These are phyloP conservation scores for Calonectria pseudoturangicola DNA, from an alignment of 2,329 filamentous ascomycete genomes.

Conservation along the genomic window DNA sequence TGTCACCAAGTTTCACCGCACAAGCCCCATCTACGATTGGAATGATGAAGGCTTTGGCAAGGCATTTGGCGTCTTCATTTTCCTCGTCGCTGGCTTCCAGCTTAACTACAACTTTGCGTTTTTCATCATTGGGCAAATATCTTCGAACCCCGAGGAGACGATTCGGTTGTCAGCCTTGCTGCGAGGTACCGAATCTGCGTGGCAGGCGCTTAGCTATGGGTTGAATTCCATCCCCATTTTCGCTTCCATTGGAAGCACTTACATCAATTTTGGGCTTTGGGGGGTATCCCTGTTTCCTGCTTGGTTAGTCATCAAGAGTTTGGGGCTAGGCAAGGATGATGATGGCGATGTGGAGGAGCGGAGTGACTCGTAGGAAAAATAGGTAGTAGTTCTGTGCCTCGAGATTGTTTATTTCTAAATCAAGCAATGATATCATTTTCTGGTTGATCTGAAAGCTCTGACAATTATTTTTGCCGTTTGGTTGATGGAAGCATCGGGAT, in stretches of 20 bases:
- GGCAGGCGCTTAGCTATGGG: slow-evolving; percentile 81
- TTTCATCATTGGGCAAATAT: slow-evolving; percentile 79
- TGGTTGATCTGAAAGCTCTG: no score
- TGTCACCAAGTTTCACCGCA: slow-evolving; percentile 74
- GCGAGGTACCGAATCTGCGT: slow-evolving; percentile 80
- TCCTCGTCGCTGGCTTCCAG: slow-evolving; percentile 80
- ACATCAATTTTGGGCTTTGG: slow-evolving; percentile 81
- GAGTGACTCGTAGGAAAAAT: not conserved
- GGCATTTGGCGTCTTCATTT: slow-evolving; percentile 78
- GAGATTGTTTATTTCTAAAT: not conserved
- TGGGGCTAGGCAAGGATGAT: not conserved
- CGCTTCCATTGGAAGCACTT: slow-evolving; percentile 77
- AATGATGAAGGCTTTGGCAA: slow-evolving; percentile 75
- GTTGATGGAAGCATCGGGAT: not conserved
- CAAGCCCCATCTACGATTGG: slow-evolving; percentile 79
- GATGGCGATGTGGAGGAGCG: slow-evolving; percentile 11
- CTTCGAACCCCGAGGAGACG: slow-evolving; percentile 75
- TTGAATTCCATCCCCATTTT: slow-evolving; percentile 76
- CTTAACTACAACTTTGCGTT: slow-evolving; percentile 83
- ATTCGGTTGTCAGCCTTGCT: slow-evolving; percentile 78
- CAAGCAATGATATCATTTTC: not conserved
- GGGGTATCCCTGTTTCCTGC: slow-evolving; percentile 75
- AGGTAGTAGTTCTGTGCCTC: not conserved
- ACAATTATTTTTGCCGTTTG: not conserved
- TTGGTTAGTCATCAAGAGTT: slow-evolving; percentile 71